These are phyloP conservation scores for Penicillium janthinellum DNA, from an alignment of 2,329 filamentous ascomycete genomes.

Conservation along the genomic window DNA sequence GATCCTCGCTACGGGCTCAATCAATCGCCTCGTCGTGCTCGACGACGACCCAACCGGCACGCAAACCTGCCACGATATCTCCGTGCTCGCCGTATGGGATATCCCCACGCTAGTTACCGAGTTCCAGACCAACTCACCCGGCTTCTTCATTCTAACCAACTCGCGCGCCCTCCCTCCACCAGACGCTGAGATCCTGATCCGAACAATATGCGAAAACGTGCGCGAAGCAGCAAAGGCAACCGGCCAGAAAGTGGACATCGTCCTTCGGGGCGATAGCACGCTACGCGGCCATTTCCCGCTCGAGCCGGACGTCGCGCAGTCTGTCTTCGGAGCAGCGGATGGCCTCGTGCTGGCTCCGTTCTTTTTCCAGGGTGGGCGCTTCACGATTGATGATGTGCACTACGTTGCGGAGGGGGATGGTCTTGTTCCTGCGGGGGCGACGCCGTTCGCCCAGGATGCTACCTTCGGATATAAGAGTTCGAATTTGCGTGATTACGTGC, in stretches of 20 bases:
- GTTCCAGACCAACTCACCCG: conserved; percentile 46
- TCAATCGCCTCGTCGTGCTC: conserved; percentile 38
- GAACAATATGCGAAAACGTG: conserved; percentile 55
- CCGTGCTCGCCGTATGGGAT: conserved; percentile 59
- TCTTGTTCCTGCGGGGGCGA: conserved; percentile 55
- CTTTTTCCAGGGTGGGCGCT: conserved; percentile 61
- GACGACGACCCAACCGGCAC: conserved; percentile 64
- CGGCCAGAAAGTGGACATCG: conserved; percentile 53
- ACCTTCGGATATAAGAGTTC: conserved; percentile 61
- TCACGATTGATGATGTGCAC: conserved; percentile 60
- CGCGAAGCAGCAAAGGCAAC: conserved; percentile 47
- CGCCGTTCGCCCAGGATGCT: conserved; percentile 60
- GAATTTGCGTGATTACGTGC: conserved; percentile 55
- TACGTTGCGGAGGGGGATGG: conserved; percentile 57
- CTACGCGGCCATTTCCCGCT: conserved; percentile 60
- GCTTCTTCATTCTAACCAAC: conserved; percentile 65
- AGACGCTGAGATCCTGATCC: conserved; percentile 52
- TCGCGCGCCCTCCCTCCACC: conserved; percentile 57
- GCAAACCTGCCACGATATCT: conserved; percentile 62
- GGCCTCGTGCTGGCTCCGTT: conserved; percentile 61
- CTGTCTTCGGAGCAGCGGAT: conserved; percentile 53
- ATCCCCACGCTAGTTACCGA: conserved; percentile 47
- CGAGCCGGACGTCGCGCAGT: conserved; percentile 56
- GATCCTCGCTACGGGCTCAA: conserved; percentile 28
- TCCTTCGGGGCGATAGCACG: conserved; percentile 60